A percentile compares a stretch with the other conserved stretches of the same genome.
Conservation (phyloP, 2,329 filamentous ascomycete species). For the Colletotrichum spaethianum region DNA sequence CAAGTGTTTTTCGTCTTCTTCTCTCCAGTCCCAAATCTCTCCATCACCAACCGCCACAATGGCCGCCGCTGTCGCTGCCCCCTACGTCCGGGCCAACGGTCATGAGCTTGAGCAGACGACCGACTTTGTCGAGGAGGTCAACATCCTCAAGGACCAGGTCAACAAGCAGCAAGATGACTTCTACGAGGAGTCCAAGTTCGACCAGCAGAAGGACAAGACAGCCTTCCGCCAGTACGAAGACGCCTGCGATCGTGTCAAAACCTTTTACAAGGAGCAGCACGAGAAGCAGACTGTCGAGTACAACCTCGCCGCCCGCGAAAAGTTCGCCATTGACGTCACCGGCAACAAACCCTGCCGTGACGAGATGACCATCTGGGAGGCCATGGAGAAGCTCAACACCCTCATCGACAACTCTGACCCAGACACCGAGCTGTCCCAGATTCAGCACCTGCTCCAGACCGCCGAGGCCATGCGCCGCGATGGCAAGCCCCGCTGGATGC, state of each 20-base stretch:
- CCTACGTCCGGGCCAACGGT: conserved; percentile 40
- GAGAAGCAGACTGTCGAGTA: conserved; percentile 84
- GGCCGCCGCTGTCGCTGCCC: conserved; percentile 34
- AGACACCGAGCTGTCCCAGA: conserved; percentile 88
- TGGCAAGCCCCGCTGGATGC: conserved; percentile 87
- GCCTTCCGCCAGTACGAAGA: conserved; percentile 87
- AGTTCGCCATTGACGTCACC: conserved; percentile 67
- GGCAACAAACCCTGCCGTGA: conserved; percentile 70
- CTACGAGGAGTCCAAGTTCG: conserved; percentile 74
- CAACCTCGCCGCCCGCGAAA: conserved; percentile 83
- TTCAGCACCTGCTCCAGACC: conserved; percentile 89
- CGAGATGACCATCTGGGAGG: conserved; percentile 90
- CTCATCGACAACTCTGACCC: conserved; percentile 93
- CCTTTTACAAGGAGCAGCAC: conserved; percentile 84
- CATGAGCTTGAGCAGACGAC: conserved; percentile 60
- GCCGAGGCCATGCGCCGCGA: conserved; percentile 92
- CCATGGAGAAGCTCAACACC: conserved; percentile 92
- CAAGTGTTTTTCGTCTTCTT: neutral
- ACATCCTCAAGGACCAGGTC: conserved; percentile 61
- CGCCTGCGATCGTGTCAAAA: conserved; percentile 87
- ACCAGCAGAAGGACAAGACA: conserved; percentile 82
- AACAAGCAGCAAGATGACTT: conserved; percentile 26
- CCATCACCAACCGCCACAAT: conserved; percentile 23
- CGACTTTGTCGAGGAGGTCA: conserved; percentile 68
- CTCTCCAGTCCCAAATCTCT: neutral